A percentile compares a stretch with the other conserved stretches of the same genome.
These are phyloP conservation scores for Coemansia sp. DNA, from an alignment of 192 early-diverging fungal genomes.

Conservation along the genomic window DNA sequence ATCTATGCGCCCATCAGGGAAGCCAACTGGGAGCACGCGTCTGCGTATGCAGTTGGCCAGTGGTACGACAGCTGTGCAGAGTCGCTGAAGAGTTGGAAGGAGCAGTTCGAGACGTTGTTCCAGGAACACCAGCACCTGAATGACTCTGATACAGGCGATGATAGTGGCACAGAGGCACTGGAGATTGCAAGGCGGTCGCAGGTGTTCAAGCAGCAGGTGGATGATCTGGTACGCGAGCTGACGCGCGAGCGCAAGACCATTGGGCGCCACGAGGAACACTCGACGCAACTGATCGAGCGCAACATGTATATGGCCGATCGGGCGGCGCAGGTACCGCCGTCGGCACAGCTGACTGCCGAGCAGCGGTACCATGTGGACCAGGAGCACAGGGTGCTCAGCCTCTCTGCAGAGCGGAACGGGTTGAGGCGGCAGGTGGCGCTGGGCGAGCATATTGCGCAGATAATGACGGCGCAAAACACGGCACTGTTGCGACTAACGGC, in stretches of 20 bases:
- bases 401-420: constrained; percentile 48
- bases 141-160: constrained; percentile 19
- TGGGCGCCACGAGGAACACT: constrained; percentile 45
- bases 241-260: constrained; percentile 42
- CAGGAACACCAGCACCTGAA: constrained; percentile 49
- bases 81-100: constrained; percentile 44
- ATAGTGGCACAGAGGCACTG: not conserved
- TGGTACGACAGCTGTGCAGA: constrained; percentile 44
- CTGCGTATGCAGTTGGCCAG: constrained; percentile 27
- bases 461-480: constrained; percentile 31
- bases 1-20: constrained; percentile 51
- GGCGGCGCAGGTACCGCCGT: constrained; percentile 38
- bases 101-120: constrained; percentile 52
- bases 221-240: constrained; percentile 45
- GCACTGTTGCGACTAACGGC: constrained; percentile 40
- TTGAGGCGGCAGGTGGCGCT: constrained; percentile 43
- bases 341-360: constrained; percentile 47
- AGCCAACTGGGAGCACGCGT: constrained; percentile 53
- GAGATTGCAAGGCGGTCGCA: constrained; percentile 11
- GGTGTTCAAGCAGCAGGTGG: constrained; percentile 39
- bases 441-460: constrained; percentile 32
- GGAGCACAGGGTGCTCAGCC: constrained; percentile 42
- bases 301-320: constrained; percentile 40
- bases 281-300: constrained; percentile 39
- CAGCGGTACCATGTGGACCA: constrained; percentile 52